Conservation (phyloP, 441 rosid species). For the Biscutella auriculata region DNA sequence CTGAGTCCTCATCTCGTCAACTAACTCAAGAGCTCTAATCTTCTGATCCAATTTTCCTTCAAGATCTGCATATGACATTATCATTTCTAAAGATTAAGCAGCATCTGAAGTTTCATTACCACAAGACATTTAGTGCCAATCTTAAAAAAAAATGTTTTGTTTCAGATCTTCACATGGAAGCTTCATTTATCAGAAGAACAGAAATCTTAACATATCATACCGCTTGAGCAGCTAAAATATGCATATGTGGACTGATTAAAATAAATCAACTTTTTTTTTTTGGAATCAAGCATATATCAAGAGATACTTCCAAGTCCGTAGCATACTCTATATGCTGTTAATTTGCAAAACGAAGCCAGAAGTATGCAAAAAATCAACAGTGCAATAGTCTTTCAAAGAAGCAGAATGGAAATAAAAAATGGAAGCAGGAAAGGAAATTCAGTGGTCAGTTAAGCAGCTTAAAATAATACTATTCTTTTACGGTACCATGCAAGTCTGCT, state of each 20-base stretch:
- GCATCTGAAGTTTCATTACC: not conserved
- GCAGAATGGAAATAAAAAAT: not conserved
- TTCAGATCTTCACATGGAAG: no score
- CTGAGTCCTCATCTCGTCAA: constrained; percentile 85
- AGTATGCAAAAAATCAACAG: not conserved
- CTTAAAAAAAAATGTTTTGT: not conserved
- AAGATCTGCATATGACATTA: constrained; percentile 38
- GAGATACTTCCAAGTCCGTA: not conserved
- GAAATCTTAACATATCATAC: not conserved
- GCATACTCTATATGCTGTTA: not conserved
- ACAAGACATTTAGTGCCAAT: not conserved
- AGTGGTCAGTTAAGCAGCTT: not conserved
- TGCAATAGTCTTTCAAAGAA: not conserved
- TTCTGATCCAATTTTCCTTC: constrained; percentile 92
- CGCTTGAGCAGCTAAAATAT: not conserved
- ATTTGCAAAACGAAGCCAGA: not conserved
- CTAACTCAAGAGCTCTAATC: constrained; percentile 79
- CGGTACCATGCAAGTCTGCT: constrained; percentile 73
- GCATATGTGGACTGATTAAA: not conserved
- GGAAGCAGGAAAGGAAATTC: not conserved
- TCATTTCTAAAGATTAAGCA: not conserved
- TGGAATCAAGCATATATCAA: not conserved
- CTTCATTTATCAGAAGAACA: not conserved
- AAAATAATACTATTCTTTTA: not conserved
- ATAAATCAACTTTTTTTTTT: not conserved